A percentile compares a stretch with the other conserved stretches of the same genome.
These are phyloP conservation scores for Chrysoporthe cubensis DNA, from an alignment of 2,329 filamentous ascomycete species.

Conservation along the genomic window DNA sequence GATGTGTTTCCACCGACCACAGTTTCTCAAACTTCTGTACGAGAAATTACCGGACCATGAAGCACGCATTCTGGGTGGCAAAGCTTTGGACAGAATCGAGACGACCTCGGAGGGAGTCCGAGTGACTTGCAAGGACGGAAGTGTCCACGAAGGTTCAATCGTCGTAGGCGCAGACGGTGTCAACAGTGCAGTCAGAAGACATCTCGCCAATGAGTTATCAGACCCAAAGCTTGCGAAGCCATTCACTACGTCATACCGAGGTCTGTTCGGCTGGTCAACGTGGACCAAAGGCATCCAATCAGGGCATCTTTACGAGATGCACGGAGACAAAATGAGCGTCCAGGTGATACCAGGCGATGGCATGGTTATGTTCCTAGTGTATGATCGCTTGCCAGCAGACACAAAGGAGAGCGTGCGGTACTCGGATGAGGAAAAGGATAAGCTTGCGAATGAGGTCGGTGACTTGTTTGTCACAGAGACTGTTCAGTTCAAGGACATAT, in stretches of 20 bases:
- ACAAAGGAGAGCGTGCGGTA: slow-evolving; percentile 26
- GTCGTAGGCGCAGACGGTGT: slow-evolving; percentile 35
- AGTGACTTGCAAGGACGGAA: slow-evolving; percentile 32
- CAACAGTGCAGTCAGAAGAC: slow-evolving; percentile 32
- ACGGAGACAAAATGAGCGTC: slow-evolving; percentile 23
- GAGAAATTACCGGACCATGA: slow-evolving; percentile 29
- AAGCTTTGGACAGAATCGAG: slow-evolving; percentile 30
- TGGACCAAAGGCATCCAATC: slow-evolving; percentile 18
- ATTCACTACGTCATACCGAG: slow-evolving; percentile 29
- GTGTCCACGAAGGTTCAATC: slow-evolving; percentile 33
- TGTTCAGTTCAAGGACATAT: slow-evolving; percentile 29
- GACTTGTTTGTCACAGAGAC: slow-evolving; percentile 27
- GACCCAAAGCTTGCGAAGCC: slow-evolving; percentile 24
- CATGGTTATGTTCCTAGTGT: slow-evolving; percentile 27
- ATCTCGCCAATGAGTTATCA: slow-evolving; percentile 28
- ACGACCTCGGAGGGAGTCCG: slow-evolving; percentile 29
- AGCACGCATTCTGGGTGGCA: slow-evolving; percentile 29
- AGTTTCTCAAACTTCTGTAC: slow-evolving; percentile 31
- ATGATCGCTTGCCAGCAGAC: slow-evolving; percentile 28
- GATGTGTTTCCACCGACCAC: slow-evolving; percentile 32
- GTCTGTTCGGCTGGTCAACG: slow-evolving; percentile 28
- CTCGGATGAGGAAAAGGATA: slow-evolving; percentile 27
- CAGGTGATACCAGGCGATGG: slow-evolving; percentile 24
- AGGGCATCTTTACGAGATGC: slow-evolving; percentile 27
- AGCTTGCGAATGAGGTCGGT: slow-evolving; percentile 19